Conservation (phyloP, 805 yeast genomes). For the Clavispora carvajalis region DNA sequence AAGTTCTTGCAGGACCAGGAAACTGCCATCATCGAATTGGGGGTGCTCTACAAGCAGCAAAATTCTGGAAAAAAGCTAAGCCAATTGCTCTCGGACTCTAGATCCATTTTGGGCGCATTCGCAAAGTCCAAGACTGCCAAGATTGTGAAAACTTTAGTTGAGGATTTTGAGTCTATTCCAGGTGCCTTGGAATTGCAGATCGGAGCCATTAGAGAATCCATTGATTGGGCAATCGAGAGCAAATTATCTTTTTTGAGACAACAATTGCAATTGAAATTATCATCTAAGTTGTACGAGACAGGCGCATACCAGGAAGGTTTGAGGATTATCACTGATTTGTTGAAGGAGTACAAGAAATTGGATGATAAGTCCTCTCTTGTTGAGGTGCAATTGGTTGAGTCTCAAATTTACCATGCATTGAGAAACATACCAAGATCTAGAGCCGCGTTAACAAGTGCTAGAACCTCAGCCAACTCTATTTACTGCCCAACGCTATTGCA, state of each 20-base stretch:
- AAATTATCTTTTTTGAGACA: slow-evolving; percentile 88
- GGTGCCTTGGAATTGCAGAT: slow-evolving; percentile 66
- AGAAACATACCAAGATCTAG: slow-evolving; percentile 87
- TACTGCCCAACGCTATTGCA: slow-evolving; percentile 92
- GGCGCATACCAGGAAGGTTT: slow-evolving; percentile 65
- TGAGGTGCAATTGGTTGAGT: slow-evolving; percentile 89
- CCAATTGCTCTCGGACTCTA: slow-evolving; percentile 60
- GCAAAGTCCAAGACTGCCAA: slow-evolving; percentile 96
- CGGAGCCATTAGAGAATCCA: slow-evolving; percentile 66
- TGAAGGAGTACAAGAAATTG: slow-evolving; percentile 82
- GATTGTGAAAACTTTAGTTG: slow-evolving; percentile 76
- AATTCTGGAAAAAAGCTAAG: slow-evolving; percentile 48
- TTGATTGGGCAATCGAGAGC: slow-evolving; percentile 80
- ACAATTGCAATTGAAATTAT: slow-evolving; percentile 76
- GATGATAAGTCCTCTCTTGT: slow-evolving; percentile 95
- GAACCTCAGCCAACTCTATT: slow-evolving; percentile 95
- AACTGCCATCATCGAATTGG: slow-evolving; percentile 68
- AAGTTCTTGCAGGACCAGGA: slow-evolving; percentile 46
- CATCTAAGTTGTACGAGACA: slow-evolving; percentile 67
- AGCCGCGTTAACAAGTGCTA: slow-evolving; percentile 89
- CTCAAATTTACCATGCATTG: slow-evolving; percentile 84
- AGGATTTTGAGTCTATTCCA: slow-evolving; percentile 62
- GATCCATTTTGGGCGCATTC: slow-evolving; percentile 65
- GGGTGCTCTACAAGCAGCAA: slow-evolving; percentile 56
- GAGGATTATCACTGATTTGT: slow-evolving; percentile 61